Evolutionary conservation across 2,329 filamentous ascomycete genomes (phyloP).

Genomic region (Peltaster fructicola): DNA sequence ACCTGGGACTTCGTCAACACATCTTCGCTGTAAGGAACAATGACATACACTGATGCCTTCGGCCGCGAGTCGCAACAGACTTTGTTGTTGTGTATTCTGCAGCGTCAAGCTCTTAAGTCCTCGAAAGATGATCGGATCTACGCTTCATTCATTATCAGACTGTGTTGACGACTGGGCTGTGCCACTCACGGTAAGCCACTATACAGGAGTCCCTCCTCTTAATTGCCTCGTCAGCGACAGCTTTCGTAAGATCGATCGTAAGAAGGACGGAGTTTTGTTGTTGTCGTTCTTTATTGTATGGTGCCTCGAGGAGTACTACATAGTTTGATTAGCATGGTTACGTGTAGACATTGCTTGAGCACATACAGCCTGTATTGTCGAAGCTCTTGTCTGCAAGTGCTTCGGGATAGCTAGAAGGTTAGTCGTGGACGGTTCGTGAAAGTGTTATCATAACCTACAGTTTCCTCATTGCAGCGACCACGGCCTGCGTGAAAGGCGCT

Average conservation of each 20-base stretch:
- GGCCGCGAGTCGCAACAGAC: slow-evolving; percentile 63
- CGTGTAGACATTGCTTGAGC: neutral
- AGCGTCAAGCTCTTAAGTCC: slow-evolving; percentile 78
- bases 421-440: neutral
- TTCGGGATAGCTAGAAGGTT: slow-evolving; percentile 59
- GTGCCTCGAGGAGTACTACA: slow-evolving; percentile 50
- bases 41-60: slow-evolving; percentile 57
- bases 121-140: slow-evolving; percentile 92
- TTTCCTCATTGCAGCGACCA: slow-evolving; percentile 62
- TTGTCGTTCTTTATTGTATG: slow-evolving; percentile 37
- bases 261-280: slow-evolving; percentile 55
- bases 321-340: slow-evolving; percentile 1
- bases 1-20: slow-evolving; percentile 24
- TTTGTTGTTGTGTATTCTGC: slow-evolving; percentile 68
- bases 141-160: slow-evolving; percentile 9
- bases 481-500: slow-evolving; percentile 47
- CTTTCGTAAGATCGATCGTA: slow-evolving; percentile 78
- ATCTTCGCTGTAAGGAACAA: neutral
- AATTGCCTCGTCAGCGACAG: slow-evolving; percentile 82
- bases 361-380: slow-evolving; percentile 75
- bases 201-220: slow-evolving; percentile 57
- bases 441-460: slow-evolving; percentile 38
- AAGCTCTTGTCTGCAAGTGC: slow-evolving; percentile 75
- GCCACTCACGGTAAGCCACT: slow-evolving; percentile 62
- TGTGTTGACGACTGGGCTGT: neutral